Conservation (phyloP, 73 alveolate genomes). For the Tetrahymena elliotti region DNA sequence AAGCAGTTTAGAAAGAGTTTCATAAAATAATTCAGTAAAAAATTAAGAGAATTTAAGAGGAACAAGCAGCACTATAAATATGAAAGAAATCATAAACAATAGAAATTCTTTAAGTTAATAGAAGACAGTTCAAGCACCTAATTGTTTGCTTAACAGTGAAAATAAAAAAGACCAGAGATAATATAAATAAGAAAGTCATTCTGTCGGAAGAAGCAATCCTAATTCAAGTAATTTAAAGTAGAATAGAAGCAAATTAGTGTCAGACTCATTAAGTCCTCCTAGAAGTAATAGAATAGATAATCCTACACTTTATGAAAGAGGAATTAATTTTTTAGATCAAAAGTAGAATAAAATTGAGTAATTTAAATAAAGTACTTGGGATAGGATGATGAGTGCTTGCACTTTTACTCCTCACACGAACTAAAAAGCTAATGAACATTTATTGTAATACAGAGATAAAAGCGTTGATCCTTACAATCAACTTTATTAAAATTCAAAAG, state of each 20-base stretch:
- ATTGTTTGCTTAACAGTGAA: background rate
- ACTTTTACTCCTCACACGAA: background rate
- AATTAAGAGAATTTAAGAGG: background rate
- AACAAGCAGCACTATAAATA: background rate
- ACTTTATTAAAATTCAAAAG: background rate
- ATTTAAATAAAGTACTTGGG: background rate
- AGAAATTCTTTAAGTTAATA: background rate
- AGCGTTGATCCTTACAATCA: background rate
- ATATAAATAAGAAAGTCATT: background rate
- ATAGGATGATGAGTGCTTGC: background rate
- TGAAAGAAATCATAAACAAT: background rate
- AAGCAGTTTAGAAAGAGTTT: background rate
- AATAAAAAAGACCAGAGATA: too few species aligned
- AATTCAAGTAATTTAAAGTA: background rate
- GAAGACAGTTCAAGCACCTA: background rate
- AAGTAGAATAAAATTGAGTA: background rate
- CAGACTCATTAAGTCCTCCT: background rate
- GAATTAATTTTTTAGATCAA: background rate
- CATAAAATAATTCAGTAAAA: background rate
- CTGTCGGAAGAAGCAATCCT: background rate
- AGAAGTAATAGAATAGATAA: background rate
- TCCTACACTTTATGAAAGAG: background rate
- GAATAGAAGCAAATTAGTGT: background rate
- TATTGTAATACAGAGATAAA: background rate
- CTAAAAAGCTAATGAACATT: background rate